A percentile compares a stretch with the other conserved stretches of the same genome.
Evolutionary conservation across 139 green algal genomes (phyloP).

Genomic region (Asterochloris sp.): DNA sequence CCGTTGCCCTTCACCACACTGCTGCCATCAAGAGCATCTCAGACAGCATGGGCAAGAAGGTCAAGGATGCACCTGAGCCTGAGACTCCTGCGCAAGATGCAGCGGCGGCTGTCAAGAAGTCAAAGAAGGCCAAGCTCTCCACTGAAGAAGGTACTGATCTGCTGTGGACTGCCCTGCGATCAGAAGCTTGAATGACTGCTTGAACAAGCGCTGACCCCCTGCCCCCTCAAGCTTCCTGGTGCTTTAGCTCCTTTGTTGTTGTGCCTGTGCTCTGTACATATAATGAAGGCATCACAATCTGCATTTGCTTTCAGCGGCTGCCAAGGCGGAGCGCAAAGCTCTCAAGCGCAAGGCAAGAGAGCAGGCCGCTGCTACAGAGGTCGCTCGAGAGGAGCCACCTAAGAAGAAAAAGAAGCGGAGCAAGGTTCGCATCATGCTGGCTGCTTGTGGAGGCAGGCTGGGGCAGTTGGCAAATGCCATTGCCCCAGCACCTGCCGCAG

Average conservation of each 20-base stretch:
- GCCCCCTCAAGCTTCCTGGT: no score
- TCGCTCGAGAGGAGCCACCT: background rate
- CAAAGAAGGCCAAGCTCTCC: constrained; percentile 23
- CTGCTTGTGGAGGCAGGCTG: background rate
- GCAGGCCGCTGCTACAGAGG: background rate
- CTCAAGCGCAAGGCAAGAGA: constrained; percentile 27
- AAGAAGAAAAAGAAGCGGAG: constrained; percentile 29
- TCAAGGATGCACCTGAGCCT: no score
- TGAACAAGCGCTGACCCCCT: no score
- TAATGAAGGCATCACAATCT: no score
- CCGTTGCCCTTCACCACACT: no score
- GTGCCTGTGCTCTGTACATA: no score
- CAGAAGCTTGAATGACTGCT: no score
- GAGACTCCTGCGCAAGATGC: no score
- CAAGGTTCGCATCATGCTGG: background rate
- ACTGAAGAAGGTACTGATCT: background rate
- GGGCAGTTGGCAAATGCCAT: background rate
- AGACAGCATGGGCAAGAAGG: no score
- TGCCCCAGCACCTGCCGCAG: background rate
- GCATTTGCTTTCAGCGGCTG: background rate
- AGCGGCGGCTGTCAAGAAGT: constrained; percentile 8
- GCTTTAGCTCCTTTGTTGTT: no score
- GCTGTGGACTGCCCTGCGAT: no score
- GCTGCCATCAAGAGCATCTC: no score
- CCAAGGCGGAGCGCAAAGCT: background rate